These are phyloP conservation scores for Amylocystis lapponica DNA, from an alignment of 768 basidiomycete genomes.

Conservation along the genomic window DNA sequence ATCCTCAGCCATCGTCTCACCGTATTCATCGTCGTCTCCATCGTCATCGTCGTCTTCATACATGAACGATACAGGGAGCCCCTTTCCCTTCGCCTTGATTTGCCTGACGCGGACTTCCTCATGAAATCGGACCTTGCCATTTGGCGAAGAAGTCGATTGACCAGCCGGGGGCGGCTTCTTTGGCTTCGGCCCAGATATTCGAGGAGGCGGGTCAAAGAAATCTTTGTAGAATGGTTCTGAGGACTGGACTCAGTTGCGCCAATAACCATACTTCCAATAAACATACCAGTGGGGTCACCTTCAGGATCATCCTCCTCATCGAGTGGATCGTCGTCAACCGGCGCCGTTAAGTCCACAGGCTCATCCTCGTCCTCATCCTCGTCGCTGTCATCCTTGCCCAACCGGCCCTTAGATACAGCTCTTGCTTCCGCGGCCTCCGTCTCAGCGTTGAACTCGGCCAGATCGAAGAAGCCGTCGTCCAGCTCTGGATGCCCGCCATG, in stretches of 20 bases:
- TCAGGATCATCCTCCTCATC: constrained; percentile 44
- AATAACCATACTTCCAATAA: not conserved
- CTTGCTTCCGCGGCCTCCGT: constrained; percentile 72
- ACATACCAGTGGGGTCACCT: constrained; percentile 36
- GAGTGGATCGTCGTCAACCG: constrained; percentile 40
- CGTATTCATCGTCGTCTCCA: constrained; percentile 31
- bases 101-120: constrained; percentile 78
- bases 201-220: constrained; percentile 69
- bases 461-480: constrained; percentile 88
- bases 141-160: constrained; percentile 15
- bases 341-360: constrained; percentile 61
- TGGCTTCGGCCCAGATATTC: constrained; percentile 14
- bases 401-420: constrained; percentile 52
- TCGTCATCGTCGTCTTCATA: constrained; percentile 38
- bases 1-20: constrained; percentile 15
- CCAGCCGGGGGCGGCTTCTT: constrained; percentile 18
- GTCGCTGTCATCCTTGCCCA: constrained; percentile 46
- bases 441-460: constrained; percentile 83
- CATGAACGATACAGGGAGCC: constrained; percentile 44
- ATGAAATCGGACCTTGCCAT: constrained; percentile 66
- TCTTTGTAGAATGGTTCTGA: constrained; percentile 66
- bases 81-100: constrained; percentile 69
- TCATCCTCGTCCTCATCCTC: constrained; percentile 49
- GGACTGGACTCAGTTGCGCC: not conserved
- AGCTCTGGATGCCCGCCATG: constrained; percentile 41